phyloP scores from a whole-genome alignment of 345 rosid species.

The Eutrema yunnanense region DNA sequence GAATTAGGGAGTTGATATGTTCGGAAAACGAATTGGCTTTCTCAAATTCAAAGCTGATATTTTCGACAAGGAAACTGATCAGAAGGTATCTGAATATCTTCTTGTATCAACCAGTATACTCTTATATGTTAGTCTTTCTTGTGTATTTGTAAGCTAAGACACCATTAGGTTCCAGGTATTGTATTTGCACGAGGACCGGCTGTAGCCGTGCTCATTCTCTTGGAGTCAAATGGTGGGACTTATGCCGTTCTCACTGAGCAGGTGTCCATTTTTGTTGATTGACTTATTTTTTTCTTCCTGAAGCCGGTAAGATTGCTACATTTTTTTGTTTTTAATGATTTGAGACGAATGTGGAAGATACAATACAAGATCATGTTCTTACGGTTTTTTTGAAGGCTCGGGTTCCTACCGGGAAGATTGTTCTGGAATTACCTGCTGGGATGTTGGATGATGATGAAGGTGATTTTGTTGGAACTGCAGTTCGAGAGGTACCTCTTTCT shows the following conservation, averaged over 20 bases:
- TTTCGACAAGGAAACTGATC: slow-evolving; percentile 50
- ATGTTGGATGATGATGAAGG: slow-evolving; percentile 85
- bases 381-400: slow-evolving; percentile 50
- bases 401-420: slow-evolving; percentile 74
- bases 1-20: slow-evolving; percentile 84
- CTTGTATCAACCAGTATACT: not conserved
- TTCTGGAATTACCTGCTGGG: slow-evolving; percentile 94
- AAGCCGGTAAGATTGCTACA: too few relatives aligned
- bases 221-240: slow-evolving; percentile 59
- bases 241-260: slow-evolving; percentile 92
- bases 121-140: not conserved
- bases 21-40: slow-evolving; percentile 73
- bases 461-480: slow-evolving; percentile 87
- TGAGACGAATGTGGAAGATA: not conserved
- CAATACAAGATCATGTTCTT: not conserved
- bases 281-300: not conserved
- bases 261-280: slow-evolving; percentile 29
- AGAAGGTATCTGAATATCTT: slow-evolving; percentile 50
- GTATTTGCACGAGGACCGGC: slow-evolving; percentile 97
- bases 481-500: slow-evolving; percentile 67
- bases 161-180: slow-evolving; percentile 83
- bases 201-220: slow-evolving; percentile 74
- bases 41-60: slow-evolving; percentile 84
- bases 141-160: slow-evolving; percentile 24
- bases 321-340: not conserved